Conservation (phyloP, 768 basidiomycete genomes). For the Lentinula aciculospora region DNA sequence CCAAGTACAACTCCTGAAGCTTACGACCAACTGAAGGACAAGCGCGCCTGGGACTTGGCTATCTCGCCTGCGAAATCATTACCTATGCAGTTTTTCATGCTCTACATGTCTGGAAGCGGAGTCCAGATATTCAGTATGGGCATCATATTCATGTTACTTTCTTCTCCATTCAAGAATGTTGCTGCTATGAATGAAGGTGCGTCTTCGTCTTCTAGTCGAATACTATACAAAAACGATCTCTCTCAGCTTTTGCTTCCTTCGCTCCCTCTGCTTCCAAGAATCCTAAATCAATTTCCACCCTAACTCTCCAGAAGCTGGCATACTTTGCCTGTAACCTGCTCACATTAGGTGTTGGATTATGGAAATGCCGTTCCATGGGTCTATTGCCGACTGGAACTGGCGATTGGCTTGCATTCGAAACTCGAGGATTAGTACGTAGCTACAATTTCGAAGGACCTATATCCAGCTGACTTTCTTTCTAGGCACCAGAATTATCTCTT, state of each 20-base stretch:
- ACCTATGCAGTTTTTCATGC: slow-evolving; percentile 97
- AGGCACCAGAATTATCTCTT: slow-evolving; percentile 4
- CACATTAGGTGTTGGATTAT: slow-evolving; percentile 80
- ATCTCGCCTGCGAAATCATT: slow-evolving; percentile 82
- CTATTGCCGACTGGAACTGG: slow-evolving; percentile 85
- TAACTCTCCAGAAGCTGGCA: slow-evolving; percentile 65
- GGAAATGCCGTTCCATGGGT: slow-evolving; percentile 93
- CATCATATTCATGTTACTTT: slow-evolving; percentile 88
- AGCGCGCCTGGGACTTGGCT: slow-evolving; percentile 83
- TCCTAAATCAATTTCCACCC: slow-evolving; percentile 43
- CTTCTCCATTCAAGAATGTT: slow-evolving; percentile 81
- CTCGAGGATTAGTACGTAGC: slow-evolving; percentile 58
- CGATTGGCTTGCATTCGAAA: slow-evolving; percentile 95
- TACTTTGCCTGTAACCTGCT: slow-evolving; percentile 70
- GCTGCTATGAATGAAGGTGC: slow-evolving; percentile 73
- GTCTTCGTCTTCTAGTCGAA: slow-evolving; percentile 15
- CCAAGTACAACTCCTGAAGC: slow-evolving; percentile 32
- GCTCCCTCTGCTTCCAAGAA: slow-evolving; percentile 56
- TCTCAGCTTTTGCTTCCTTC: slow-evolving; percentile 65
- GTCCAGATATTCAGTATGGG: slow-evolving; percentile 97
- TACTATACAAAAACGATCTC: neutral
- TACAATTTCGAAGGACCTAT: neutral
- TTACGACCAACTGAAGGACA: slow-evolving; percentile 66
- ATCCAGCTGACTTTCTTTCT: neutral
- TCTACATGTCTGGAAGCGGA: slow-evolving; percentile 96